phyloP scores from a whole-genome alignment of 169 alveolate genomes.

The Cryptosporidium xiaoi region DNA sequence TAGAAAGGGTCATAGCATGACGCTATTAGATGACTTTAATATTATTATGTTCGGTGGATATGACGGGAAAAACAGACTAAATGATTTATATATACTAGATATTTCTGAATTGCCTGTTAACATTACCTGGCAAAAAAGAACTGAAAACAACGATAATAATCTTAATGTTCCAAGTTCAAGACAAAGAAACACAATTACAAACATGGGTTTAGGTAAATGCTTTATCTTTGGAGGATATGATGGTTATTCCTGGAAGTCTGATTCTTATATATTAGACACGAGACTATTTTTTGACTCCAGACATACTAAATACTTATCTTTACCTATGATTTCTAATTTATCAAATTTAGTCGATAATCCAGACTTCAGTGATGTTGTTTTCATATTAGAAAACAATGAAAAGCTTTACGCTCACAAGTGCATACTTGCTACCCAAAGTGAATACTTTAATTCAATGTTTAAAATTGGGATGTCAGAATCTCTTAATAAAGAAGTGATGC shows the following conservation, averaged over 20 bases:
- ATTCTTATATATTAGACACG: slow-evolving; percentile 77
- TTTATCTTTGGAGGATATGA: slow-evolving; percentile 82
- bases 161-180: slow-evolving; percentile 33
- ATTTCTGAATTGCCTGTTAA: slow-evolving; percentile 46
- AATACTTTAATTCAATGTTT: slow-evolving; percentile 63
- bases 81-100: slow-evolving; percentile 44
- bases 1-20: slow-evolving; percentile 80
- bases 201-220: slow-evolving; percentile 63
- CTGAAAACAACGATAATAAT: slow-evolving; percentile 6
- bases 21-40: slow-evolving; percentile 66
- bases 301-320: slow-evolving; percentile 31
- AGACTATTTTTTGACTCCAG: slow-evolving; percentile 22
- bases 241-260: slow-evolving; percentile 79
- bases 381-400: slow-evolving; percentile 38
- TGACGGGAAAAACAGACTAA: slow-evolving; percentile 45
- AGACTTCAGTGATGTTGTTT: slow-evolving; percentile 59
- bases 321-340: slow-evolving; percentile 66
- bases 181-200: slow-evolving; percentile 53
- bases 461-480: slow-evolving; percentile 61
- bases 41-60: slow-evolving; percentile 69
- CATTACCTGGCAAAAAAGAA: slow-evolving; percentile 42
- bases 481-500: slow-evolving; percentile 7
- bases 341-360: slow-evolving; percentile 68
- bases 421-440: slow-evolving; percentile 46
- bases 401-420: slow-evolving; percentile 62